Percentiles rank a stretch among this genome's conserved stretches.
Conservation (phyloP, 1,284 basidiomycete genomes). For the Chondrostereum purpureum region DNA sequence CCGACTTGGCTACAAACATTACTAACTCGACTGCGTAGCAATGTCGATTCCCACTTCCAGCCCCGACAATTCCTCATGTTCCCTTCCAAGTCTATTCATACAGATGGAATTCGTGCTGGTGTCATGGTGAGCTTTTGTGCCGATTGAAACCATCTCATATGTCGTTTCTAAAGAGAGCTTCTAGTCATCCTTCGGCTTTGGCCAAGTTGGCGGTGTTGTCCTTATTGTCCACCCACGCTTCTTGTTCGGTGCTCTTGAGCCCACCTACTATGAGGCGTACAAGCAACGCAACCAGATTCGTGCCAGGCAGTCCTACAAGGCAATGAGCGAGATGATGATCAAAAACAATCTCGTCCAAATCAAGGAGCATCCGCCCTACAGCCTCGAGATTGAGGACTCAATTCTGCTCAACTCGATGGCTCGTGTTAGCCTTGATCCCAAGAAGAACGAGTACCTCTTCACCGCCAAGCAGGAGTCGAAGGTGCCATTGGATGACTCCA, state of each 20-base stretch:
- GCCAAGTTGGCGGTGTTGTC: conserved; percentile 94
- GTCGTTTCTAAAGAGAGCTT: conserved; percentile 10
- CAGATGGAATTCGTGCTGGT: conserved; percentile 87
- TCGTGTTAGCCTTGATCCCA: conserved; percentile 74
- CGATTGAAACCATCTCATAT: neutral
- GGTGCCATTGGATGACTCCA: conserved; percentile 53
- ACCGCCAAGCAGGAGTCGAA: conserved; percentile 53
- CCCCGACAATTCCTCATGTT: conserved; percentile 91
- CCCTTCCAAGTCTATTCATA: conserved; percentile 93
- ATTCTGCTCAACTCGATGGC: conserved; percentile 94
- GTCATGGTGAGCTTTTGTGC: conserved; percentile 56
- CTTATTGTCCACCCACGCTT: conserved; percentile 89
- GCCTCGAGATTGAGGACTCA: conserved; percentile 78
- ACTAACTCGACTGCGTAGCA: conserved; percentile 42
- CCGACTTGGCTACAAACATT: neutral
- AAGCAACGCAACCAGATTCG: conserved; percentile 63
- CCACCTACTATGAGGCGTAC: conserved; percentile 73
- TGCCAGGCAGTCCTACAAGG: conserved; percentile 78
- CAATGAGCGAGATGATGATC: conserved; percentile 94
- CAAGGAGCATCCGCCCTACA: conserved; percentile 93
- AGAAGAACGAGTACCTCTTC: conserved; percentile 83
- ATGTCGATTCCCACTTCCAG: conserved; percentile 90
- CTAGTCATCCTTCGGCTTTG: conserved; percentile 96
- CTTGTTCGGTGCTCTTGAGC: conserved; percentile 79
- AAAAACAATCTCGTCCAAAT: conserved; percentile 89